Percentiles rank a stretch among this genome's conserved stretches.
Evolutionary conservation across 345 rosid species (phyloP).

Genomic region (Eucalyptus fibrosa): DNA sequence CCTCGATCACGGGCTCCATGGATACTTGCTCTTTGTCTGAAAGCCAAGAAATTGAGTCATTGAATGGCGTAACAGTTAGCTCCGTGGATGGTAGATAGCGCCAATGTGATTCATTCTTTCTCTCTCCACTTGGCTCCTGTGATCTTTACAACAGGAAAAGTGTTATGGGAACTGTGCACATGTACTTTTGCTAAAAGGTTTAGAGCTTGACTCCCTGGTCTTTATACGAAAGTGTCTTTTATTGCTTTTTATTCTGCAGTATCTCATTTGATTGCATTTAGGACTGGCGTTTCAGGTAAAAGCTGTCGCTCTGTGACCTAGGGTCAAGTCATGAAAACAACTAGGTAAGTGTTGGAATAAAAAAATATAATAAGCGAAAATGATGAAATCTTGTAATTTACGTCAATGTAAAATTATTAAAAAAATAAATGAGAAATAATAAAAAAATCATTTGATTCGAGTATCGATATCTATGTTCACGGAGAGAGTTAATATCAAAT

Average conservation of each 20-base stretch:
- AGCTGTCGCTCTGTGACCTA: no score
- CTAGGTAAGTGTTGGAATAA: no score
- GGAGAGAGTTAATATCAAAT: accelerated
- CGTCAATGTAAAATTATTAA: accelerated
- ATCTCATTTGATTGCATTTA: not conserved
- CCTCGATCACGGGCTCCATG: constrained; percentile 33
- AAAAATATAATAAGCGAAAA: no score
- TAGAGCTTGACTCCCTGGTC: not conserved
- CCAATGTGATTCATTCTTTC: not conserved
- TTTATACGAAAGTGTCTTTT: not conserved
- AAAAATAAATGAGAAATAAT: no score
- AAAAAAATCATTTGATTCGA: no score
- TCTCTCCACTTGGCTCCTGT: not conserved
- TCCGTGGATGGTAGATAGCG: not conserved
- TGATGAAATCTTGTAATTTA: no score
- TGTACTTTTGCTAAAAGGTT: not conserved
- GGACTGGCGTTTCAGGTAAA: not conserved
- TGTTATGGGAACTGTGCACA: not conserved
- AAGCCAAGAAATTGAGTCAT: not conserved
- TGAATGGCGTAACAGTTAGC: not conserved
- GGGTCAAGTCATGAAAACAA: not conserved
- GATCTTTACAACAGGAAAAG: not conserved
- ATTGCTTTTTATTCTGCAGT: not conserved
- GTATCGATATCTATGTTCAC: no score
- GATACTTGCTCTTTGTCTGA: constrained; percentile 4